Conservation (phyloP, 2,329 filamentous ascomycete genomes). For the Penicillium corylophilum region DNA sequence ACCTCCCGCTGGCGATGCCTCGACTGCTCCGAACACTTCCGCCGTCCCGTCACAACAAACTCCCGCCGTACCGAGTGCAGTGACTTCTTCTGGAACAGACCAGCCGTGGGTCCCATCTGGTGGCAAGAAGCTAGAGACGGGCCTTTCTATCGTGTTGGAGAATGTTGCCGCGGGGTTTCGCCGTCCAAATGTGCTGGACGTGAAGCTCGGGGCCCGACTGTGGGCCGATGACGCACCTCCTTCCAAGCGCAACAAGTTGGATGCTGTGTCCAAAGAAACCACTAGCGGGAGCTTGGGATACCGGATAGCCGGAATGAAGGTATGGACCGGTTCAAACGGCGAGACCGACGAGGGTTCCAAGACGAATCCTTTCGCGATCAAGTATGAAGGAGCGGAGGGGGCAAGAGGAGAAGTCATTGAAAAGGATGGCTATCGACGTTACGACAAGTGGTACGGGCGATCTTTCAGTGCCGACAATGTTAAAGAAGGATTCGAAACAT, state of each 20-base stretch:
- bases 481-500: constrained; percentile 58
- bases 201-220: constrained; percentile 82
- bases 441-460: constrained; percentile 66
- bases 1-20: constrained; percentile 21
- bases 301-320: constrained; percentile 65
- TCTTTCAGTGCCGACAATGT: constrained; percentile 57
- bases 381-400: constrained; percentile 51
- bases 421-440: constrained; percentile 56
- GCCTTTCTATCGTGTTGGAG: constrained; percentile 77
- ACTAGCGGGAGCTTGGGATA: constrained; percentile 62
- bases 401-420: constrained; percentile 43
- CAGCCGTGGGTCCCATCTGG: constrained; percentile 49
- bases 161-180: constrained; percentile 80
- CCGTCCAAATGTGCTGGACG: constrained; percentile 84
- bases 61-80: constrained; percentile 28
- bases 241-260: constrained; percentile 59
- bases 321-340: constrained; percentile 48
- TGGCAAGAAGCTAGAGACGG: constrained; percentile 69
- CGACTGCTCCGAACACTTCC: constrained; percentile 11
- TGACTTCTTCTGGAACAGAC: constrained; percentile 21
- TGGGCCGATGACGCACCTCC: constrained; percentile 72
- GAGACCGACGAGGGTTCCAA: constrained; percentile 32
- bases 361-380: constrained; percentile 35
- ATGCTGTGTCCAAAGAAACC: constrained; percentile 58
- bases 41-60: constrained; percentile 21